Percentiles rank a stretch among this genome's conserved stretches.
Evolutionary conservation across 345 rosid genomes (phyloP).

Genomic region (Linum lewisii): DNA sequence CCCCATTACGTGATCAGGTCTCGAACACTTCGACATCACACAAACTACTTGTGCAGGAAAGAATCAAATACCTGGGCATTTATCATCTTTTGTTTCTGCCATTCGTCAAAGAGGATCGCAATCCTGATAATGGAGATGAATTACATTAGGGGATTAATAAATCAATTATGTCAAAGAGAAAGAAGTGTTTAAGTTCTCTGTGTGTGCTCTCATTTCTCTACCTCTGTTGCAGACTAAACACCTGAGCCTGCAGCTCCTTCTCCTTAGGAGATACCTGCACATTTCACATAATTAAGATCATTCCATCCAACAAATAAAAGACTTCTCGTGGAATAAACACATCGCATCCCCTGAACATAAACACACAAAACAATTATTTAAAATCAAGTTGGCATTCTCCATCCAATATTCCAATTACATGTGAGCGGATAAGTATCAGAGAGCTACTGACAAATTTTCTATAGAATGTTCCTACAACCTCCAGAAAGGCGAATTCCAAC

Average conservation of each 20-base stretch:
- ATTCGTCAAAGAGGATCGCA: slow-evolving; percentile 58
- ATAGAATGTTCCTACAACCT: no score
- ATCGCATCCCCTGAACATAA: no score
- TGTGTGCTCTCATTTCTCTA: slow-evolving; percentile 21
- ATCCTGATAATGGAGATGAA: slow-evolving; percentile 39
- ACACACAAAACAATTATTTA: no score
- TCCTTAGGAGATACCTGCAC: slow-evolving; percentile 62
- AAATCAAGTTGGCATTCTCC: no score
- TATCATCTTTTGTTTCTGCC: slow-evolving; percentile 62
- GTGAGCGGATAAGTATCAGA: no score
- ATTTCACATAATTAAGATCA: slow-evolving; percentile 12
- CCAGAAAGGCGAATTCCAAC: no score
- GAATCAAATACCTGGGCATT: slow-evolving; percentile 55
- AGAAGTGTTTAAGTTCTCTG: neutral
- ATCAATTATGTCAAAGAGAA: neutral
- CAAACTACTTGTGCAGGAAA: neutral
- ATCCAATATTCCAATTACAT: no score
- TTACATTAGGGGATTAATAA: slow-evolving; percentile 4
- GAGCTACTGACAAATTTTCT: no score
- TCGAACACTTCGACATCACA: neutral
- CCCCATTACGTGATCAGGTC: neutral
- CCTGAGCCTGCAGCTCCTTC: slow-evolving; percentile 65
- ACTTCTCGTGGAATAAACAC: no score
- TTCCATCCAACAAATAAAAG: slow-evolving; percentile 2
- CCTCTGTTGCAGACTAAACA: slow-evolving; percentile 70